Evolutionary conservation across 371 early-diverging fungal species (phyloP), one percentile per base, ranked within the genome.

Genomic region (Apophysomyces variabilis): DNA sequence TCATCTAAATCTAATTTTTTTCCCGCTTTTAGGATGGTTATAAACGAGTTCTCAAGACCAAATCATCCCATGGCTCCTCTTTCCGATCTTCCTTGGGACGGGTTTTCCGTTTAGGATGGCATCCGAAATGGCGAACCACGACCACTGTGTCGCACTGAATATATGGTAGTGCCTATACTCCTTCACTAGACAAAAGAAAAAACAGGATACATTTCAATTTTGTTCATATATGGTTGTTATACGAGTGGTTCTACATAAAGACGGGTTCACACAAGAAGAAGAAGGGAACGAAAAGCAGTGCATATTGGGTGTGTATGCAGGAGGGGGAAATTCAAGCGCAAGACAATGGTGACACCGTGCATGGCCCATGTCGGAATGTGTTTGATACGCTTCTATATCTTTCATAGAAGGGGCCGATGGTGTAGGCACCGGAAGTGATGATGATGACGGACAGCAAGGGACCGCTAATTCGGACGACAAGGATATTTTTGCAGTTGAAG

Each of bases 101-200:
- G 21, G 76, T 79, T 76, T 79, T 79, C 38, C 70, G 73, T 64
- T 65, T 79, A 37, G 77, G 79, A 38, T 41, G 71, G 14, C 64
- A 43, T 4, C 60, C 35, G 8, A 54, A 57, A 12, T 59, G 47
- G 36, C 59, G 38, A 7, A 37, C 67, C 7, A 61, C 54, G 5
- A 41, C 62, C 41, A 50, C 69, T 46, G 54, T 69, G 21, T 57
- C 64, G 36, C 65, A 65, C 43, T 69, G 66, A 69, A 56, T 65
- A 38, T 38, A 65, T 65, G 67, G 67, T 45, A 59, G 66, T 21
- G 54, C 54, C 5, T 21, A 50, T 50, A 16, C 21, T 26, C 4
- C 21, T 50, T 50, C 9, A 21, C 8, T 50, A 50, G 21, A 50
- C 18, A 11, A 21, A 21, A 50, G n/a, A 21, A 5, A 26, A 26